phyloP scores from a whole-genome alignment of 1,139 yeast species.

The Suhomyces bribrorum region DNA sequence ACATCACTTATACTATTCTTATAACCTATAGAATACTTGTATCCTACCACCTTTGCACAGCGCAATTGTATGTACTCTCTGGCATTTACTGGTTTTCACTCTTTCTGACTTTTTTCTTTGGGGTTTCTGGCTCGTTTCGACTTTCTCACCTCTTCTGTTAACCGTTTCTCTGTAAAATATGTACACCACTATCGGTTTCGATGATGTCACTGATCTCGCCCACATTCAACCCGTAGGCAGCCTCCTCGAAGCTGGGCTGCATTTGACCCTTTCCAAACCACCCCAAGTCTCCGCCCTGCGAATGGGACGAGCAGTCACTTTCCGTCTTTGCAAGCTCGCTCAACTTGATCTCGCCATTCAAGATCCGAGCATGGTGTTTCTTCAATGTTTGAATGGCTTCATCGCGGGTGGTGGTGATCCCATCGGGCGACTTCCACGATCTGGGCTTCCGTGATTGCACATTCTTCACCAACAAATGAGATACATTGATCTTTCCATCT shows the following conservation, averaged over 20 bases:
- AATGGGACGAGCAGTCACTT: constrained; percentile 86
- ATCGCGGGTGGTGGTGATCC: constrained; percentile 74
- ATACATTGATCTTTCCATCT: constrained; percentile 46
- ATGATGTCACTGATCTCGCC: constrained; percentile 84
- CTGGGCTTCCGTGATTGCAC: constrained; percentile 83
- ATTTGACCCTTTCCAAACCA: constrained; percentile 84
- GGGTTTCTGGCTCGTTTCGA: not conserved
- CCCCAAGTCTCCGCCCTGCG: constrained; percentile 91
- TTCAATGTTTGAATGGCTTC: constrained; percentile 73
- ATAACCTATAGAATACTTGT: too few species aligned
- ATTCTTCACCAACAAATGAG: constrained; percentile 82
- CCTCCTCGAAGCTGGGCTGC: constrained; percentile 93
- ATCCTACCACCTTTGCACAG: too few species aligned
- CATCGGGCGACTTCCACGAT: constrained; percentile 80
- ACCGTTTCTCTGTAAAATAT: constrained; percentile 81
- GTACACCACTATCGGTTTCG: constrained; percentile 91
- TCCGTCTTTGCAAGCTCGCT: constrained; percentile 77
- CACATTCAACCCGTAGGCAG: constrained; percentile 75
- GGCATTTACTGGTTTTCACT: too few species aligned
- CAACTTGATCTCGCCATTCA: constrained; percentile 69
- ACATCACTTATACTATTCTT: too few species aligned
- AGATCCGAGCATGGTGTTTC: constrained; percentile 59
- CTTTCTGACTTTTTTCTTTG: not conserved
- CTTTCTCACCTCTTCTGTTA: constrained; percentile 21
- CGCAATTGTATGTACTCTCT: too few species aligned